Percentiles rank a stretch among this genome's conserved stretches.
Evolutionary conservation across 805 yeast species (phyloP).

Genomic region (Candida caryicola): DNA sequence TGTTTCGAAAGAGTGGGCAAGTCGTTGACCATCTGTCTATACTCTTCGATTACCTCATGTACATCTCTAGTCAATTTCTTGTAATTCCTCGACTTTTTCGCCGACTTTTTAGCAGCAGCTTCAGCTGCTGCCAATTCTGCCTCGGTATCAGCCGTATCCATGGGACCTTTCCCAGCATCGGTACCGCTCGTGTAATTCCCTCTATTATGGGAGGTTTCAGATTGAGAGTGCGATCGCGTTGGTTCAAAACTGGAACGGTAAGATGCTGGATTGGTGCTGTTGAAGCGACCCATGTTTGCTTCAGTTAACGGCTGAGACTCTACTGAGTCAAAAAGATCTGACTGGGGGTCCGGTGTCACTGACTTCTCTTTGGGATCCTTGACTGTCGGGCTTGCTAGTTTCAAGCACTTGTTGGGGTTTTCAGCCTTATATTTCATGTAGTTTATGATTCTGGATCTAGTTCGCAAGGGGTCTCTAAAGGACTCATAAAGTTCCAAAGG

Average conservation of each 20-base stretch:
- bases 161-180: background rate
- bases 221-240: conserved; percentile 1
- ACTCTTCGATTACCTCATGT: conserved; percentile 65
- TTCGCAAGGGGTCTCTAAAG: conserved; percentile 72
- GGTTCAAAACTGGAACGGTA: conserved; percentile 3
- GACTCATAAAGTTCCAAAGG: conserved; percentile 73
- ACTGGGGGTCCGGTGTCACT: conserved; percentile 12
- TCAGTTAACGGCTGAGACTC: conserved; percentile 29
- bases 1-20: conserved; percentile 81
- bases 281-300: conserved; percentile 30
- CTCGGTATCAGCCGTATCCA: background rate
- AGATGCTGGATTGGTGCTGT: conserved; percentile 6
- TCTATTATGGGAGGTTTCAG: conserved; percentile 3
- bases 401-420: conserved; percentile 24
- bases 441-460: conserved; percentile 60
- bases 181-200: background rate
- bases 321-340: conserved; percentile 10
- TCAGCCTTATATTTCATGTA: conserved; percentile 62
- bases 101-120: conserved; percentile 13
- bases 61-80: conserved; percentile 63
- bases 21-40: conserved; percentile 62
- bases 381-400: conserved; percentile 1
- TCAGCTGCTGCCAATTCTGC: conserved; percentile 10
- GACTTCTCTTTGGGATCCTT: background rate
- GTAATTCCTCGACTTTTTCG: conserved; percentile 46